A percentile compares a stretch with the other conserved stretches of the same genome.
Evolutionary conservation across 257 asterid genomes (phyloP).

Genomic region (Linderniella brevidens): DNA sequence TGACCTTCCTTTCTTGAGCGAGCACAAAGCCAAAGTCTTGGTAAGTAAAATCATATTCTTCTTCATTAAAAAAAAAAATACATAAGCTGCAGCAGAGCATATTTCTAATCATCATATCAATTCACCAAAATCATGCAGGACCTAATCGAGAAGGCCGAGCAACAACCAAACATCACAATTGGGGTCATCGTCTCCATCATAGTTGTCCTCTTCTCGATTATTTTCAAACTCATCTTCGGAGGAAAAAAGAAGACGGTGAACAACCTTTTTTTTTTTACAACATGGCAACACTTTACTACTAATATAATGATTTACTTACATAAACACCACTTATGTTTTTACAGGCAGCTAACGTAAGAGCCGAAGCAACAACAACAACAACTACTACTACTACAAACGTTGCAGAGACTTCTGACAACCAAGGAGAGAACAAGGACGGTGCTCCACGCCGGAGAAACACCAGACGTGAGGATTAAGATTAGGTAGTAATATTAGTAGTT

Average conservation of each 20-base stretch:
- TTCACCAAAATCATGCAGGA: conserved; percentile 45
- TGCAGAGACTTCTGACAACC: conserved; percentile 36
- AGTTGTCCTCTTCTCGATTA: conserved; percentile 34
- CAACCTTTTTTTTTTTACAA: not conserved
- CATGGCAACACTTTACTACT: not conserved
- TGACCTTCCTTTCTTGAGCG: conserved; percentile 61
- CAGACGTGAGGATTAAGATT: no score
- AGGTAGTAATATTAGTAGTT: no score
- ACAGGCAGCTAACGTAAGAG: conserved; percentile 37
- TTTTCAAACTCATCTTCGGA: conserved; percentile 55
- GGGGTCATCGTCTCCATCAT: conserved; percentile 34
- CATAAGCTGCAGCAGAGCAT: no score
- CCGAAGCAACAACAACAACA: conserved; percentile 25
- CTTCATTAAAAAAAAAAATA: not conserved
- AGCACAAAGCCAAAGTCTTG: conserved; percentile 49
- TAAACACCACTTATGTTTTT: not conserved
- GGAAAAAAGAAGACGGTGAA: conserved; percentile 79
- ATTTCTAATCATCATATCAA: no score
- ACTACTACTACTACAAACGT: conserved; percentile 22
- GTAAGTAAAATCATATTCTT: conserved; percentile 21
- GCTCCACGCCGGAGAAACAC: not conserved
- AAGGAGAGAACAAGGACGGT: conserved; percentile 29
- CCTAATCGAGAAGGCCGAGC: conserved; percentile 67
- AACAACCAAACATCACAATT: conserved; percentile 62
- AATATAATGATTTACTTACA: not conserved